Evolutionary conservation across 1,284 basidiomycete genomes (phyloP), one percentile per base, ranked within the genome.

Genomic region (Lentinula novae-zelandiae): DNA sequence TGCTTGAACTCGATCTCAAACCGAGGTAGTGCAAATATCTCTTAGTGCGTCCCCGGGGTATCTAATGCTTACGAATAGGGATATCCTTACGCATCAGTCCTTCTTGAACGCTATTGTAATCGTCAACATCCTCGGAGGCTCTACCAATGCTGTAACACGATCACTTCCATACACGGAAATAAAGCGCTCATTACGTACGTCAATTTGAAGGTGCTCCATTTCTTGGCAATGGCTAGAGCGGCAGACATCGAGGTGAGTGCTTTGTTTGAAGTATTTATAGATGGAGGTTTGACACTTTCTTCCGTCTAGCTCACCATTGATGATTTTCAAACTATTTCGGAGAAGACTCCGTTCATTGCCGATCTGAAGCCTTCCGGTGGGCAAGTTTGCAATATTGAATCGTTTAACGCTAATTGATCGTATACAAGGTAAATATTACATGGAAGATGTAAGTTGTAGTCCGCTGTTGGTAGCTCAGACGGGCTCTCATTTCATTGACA

Each of bases 71-170:
- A 52, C 51, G 9, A 5, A 7, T 15, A 89, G 87, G 65, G 95
- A 98, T 71, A 97, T 98, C 68, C 78, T 98, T 65, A 97, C 96
- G 13, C 90, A 90, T 46, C 81, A 88, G 49, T 93, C 95, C 0
- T 96, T 98, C 76, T 78, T 96, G 70, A 97, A 98, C 69, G 95
- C 95, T 15, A 94, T 98, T 64, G 85, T 89, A 9, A 80, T 93
- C 51, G 83, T 92, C 56, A 94, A 91, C 67, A 81, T 94, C 53
- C 82, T 96, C 17, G 96, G 92, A 53, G 94, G 95, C 6, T 96
- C 93, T 4, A 98, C 95, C 9, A 98, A 98, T 71, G 90, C 95
- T 34, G 93, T 91, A 68, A 61, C 83, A 67, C 40, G 50, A 36
- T 57, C 5, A 8, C 39, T 17, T 42, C 49, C 33, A 51, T 33